Evolutionary conservation across 2,329 filamentous ascomycete species (phyloP).

Genomic region (Lasiodiplodia hormozganensis): DNA sequence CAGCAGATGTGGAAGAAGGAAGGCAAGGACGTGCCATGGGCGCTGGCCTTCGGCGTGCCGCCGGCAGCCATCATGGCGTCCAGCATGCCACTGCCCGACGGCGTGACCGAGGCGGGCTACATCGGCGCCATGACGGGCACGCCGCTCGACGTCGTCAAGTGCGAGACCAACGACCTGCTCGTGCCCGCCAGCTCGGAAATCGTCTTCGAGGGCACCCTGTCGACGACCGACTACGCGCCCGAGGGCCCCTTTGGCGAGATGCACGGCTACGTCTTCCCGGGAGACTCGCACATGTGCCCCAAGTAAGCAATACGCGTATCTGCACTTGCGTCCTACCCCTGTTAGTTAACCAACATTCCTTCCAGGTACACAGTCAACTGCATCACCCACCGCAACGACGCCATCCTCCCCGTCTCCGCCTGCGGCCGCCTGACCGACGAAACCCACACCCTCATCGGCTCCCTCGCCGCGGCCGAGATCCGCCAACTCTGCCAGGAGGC

Average conservation of each 20-base stretch:
- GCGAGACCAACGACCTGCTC: constrained; percentile 57
- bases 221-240: constrained; percentile 49
- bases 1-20: constrained; percentile 55
- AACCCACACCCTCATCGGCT: constrained; percentile 52
- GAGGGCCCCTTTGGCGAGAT: constrained; percentile 61
- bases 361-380: constrained; percentile 45
- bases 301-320: constrained; percentile 38
- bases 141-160: constrained; percentile 58
- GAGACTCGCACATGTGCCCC: constrained; percentile 48
- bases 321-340: background rate
- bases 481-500: constrained; percentile 42
- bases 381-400: constrained; percentile 57
- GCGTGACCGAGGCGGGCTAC: constrained; percentile 57
- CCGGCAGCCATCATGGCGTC: constrained; percentile 57
- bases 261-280: constrained; percentile 53
- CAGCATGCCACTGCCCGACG: constrained; percentile 48
- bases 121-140: constrained; percentile 56
- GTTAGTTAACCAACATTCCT: background rate
- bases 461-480: constrained; percentile 55
- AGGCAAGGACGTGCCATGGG: constrained; percentile 57
- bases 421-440: constrained; percentile 55
- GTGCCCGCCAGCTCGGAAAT: constrained; percentile 61
- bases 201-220: constrained; percentile 58
- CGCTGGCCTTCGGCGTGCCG: constrained; percentile 57
- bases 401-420: constrained; percentile 56